Conservation (phyloP, 305 asterid species). For the Fraxinus albicans region DNA sequence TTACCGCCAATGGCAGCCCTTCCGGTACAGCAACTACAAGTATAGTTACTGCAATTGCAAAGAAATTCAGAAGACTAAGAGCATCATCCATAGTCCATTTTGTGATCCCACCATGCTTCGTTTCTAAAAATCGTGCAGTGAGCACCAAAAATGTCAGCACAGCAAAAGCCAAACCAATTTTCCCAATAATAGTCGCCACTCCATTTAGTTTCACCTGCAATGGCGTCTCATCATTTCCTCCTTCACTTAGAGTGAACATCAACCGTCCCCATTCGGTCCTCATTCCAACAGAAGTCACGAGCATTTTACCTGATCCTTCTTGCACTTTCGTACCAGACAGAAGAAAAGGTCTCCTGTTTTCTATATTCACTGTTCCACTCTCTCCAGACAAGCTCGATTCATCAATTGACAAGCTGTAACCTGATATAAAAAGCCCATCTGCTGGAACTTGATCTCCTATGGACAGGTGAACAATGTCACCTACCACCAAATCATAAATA, state of each 20-base stretch:
- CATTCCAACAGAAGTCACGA: constrained; percentile 81
- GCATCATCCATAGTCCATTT: constrained; percentile 56
- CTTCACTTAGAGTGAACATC: constrained; percentile 64
- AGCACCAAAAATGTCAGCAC: constrained; percentile 64
- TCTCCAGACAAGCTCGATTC: constrained; percentile 84
- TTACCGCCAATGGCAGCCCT: constrained; percentile 84
- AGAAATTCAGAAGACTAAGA: constrained; percentile 52
- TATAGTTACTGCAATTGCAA: constrained; percentile 77
- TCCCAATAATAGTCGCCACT: constrained; percentile 74
- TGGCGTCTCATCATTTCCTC: constrained; percentile 77
- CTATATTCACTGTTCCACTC: constrained; percentile 54
- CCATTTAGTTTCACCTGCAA: constrained; percentile 78
- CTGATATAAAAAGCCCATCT: constrained; percentile 63
- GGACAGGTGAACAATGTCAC: constrained; percentile 66
- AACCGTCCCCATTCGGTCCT: constrained; percentile 81
- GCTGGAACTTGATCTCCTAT: constrained; percentile 85
- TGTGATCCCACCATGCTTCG: constrained; percentile 41
- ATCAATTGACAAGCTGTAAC: constrained; percentile 59
- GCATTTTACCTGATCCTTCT: constrained; percentile 75
- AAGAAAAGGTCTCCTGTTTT: constrained; percentile 52
- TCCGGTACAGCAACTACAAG: constrained; percentile 91
- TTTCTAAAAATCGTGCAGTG: constrained; percentile 41
- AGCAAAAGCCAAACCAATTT: constrained; percentile 69
- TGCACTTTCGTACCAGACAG: constrained; percentile 76
- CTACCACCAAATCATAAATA: constrained; percentile 65